Conservation (phyloP, 345 rosid species). For the Linum trigynum region DNA sequence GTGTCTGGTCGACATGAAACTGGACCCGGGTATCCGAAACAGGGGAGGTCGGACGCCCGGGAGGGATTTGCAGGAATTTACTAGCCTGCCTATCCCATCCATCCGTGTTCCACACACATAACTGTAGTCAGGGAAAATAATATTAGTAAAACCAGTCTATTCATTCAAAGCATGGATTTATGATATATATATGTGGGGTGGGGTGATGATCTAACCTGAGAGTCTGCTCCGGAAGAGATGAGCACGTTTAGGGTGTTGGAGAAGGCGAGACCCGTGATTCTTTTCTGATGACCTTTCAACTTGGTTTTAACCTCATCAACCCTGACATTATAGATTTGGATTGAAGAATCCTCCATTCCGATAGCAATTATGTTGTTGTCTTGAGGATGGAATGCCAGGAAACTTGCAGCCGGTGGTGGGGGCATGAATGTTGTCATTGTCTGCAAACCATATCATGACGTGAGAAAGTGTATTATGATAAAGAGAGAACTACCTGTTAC, state of each 20-base stretch:
- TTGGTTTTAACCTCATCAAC: slow-evolving; percentile 44
- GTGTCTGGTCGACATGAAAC: slow-evolving; percentile 41
- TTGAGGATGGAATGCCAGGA: slow-evolving; percentile 76
- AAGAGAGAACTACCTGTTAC: background rate
- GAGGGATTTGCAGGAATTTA: slow-evolving; percentile 29
- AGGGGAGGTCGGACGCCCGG: slow-evolving; percentile 30
- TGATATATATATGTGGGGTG: too few species aligned
- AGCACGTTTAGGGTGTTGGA: slow-evolving; percentile 6
- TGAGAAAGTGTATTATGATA: too few species aligned
- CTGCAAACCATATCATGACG: background rate
- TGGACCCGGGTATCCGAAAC: slow-evolving; percentile 39
- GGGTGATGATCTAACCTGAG: background rate
- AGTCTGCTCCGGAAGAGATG: slow-evolving; percentile 7
- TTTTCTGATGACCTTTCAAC: slow-evolving; percentile 11
- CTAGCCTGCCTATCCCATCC: slow-evolving; percentile 59
- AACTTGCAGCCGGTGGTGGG: slow-evolving; percentile 79
- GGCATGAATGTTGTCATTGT: slow-evolving; percentile 70
- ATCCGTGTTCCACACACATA: slow-evolving; percentile 69
- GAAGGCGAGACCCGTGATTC: slow-evolving; percentile 9
- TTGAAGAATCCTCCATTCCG: slow-evolving; percentile 81
- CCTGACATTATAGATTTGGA: slow-evolving; percentile 75
- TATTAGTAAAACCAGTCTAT: background rate
- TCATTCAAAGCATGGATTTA: background rate
- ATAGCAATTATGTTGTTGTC: slow-evolving; percentile 80
- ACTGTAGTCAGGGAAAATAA: slow-evolving; percentile 21